These are phyloP conservation scores for Parastagonospora avenae DNA, from an alignment of 2,329 filamentous ascomycete genomes.

Conservation along the genomic window DNA sequence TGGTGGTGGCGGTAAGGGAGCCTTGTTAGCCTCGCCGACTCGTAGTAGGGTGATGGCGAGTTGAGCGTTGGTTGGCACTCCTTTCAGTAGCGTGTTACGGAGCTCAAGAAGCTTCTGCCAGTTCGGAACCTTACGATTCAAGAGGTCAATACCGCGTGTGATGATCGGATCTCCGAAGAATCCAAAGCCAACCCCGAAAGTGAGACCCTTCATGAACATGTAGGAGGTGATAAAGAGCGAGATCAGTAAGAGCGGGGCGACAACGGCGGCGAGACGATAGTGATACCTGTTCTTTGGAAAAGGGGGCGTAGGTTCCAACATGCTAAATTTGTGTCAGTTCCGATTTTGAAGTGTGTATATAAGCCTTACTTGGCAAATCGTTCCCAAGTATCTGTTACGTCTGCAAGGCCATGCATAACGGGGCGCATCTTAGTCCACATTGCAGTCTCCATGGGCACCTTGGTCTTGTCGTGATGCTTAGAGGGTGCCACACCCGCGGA, in stretches of 20 bases:
- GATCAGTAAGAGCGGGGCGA: conserved; percentile 50
- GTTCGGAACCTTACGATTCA: conserved; percentile 67
- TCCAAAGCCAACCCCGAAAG: conserved; percentile 71
- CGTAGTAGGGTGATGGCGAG: conserved; percentile 80
- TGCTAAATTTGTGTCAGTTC: conserved; percentile 30
- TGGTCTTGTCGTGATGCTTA: conserved; percentile 72
- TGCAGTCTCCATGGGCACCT: conserved; percentile 74
- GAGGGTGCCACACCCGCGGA: conserved; percentile 58
- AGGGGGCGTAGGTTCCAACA: conserved; percentile 55
- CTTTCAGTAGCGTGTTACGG: conserved; percentile 76
- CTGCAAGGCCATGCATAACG: conserved; percentile 68
- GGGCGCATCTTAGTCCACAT: conserved; percentile 79
- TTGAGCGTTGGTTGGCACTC: conserved; percentile 85
- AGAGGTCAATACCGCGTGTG: conserved; percentile 60
- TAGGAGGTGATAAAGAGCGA: conserved; percentile 56
- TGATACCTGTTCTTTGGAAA: conserved; percentile 53
- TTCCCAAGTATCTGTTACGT: conserved; percentile 67
- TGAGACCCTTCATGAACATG: conserved; percentile 65
- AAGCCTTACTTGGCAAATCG: conserved; percentile 62
- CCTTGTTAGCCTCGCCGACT: conserved; percentile 79
- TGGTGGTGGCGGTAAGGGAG: conserved; percentile 71
- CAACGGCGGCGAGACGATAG: conserved; percentile 52
- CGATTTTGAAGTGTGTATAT: background rate
- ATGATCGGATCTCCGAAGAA: conserved; percentile 84
- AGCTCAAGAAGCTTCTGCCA: conserved; percentile 79